Percentiles rank a stretch among this genome's conserved stretches.
phyloP scores from a whole-genome alignment of 139 green algal species.

The Chlorella sorokiniana region DNA sequence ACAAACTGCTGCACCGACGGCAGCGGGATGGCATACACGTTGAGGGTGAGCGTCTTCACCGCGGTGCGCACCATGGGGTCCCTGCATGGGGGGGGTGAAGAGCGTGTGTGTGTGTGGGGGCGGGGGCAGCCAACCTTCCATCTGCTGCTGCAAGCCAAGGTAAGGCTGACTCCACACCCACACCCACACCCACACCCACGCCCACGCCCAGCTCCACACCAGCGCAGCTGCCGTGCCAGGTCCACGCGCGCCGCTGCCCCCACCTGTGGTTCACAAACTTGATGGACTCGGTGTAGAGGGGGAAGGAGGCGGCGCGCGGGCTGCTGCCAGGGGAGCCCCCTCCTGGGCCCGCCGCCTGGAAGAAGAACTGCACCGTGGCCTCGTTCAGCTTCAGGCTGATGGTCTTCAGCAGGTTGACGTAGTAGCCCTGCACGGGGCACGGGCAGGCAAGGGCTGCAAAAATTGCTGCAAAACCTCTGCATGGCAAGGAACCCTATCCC shows the following conservation, averaged over 20 bases:
- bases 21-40: conserved; percentile 88
- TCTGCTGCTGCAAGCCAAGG: too few species aligned
- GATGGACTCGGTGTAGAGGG: conserved; percentile 91
- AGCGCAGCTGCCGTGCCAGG: neutral
- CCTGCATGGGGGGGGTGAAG: conserved; percentile 17
- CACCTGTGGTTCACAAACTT: conserved; percentile 88
- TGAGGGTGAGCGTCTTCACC: conserved; percentile 94
- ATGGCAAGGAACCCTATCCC: neutral
- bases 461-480: too few species aligned
- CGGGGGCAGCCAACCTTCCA: too few species aligned
- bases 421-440: conserved; percentile 83
- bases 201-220: neutral
- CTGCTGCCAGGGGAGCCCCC: neutral
- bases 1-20: conserved; percentile 74
- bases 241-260: neutral
- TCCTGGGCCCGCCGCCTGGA: conserved; percentile 40
- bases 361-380: conserved; percentile 94
- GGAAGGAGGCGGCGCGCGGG: conserved; percentile 62
- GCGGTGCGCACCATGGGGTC: conserved; percentile 96
- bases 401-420: conserved; percentile 97
- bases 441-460: neutral
- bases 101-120: neutral
- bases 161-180: neutral
- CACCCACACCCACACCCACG: neutral
- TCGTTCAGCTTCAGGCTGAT: conserved; percentile 92